Evolutionary conservation across 345 rosid species (phyloP).

Genomic region (Alliaria petiolata): DNA sequence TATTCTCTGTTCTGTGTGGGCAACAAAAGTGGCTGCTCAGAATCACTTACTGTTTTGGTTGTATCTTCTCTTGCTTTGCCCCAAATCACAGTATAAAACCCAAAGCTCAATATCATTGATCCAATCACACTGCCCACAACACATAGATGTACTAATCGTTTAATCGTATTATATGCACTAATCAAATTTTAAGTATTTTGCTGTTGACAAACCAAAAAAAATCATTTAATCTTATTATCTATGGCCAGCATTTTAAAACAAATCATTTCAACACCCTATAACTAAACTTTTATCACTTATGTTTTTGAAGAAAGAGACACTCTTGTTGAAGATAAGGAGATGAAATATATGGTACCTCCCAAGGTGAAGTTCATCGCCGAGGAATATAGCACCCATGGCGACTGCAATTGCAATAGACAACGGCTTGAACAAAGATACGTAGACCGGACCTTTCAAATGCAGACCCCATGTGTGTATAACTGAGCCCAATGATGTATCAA

Average conservation of each 20-base stretch:
- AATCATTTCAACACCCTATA: background rate
- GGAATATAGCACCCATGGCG: conserved; percentile 20
- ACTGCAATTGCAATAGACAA: conserved; percentile 35
- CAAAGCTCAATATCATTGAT: conserved; percentile 24
- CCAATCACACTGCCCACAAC: conserved; percentile 32
- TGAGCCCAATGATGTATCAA: conserved; percentile 14
- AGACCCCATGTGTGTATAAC: conserved; percentile 33
- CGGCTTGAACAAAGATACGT: conserved; percentile 36
- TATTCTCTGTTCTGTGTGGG: conserved; percentile 1
- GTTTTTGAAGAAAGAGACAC: background rate
- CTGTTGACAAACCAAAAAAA: too few relatives aligned
- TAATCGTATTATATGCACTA: too few relatives aligned
- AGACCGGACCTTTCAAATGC: conserved; percentile 36
- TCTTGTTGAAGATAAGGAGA: background rate
- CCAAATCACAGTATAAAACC: conserved; percentile 33
- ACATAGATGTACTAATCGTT: background rate
- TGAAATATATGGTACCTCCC: conserved; percentile 26
- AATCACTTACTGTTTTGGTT: background rate
- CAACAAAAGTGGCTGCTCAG: conserved; percentile 1
- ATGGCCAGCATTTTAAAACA: too few relatives aligned
- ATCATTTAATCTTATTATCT: too few relatives aligned
- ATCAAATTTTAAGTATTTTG: too few relatives aligned
- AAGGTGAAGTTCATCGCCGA: conserved; percentile 32
- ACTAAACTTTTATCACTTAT: background rate
- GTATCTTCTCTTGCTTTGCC: conserved; percentile 35